Base-by-base conservation (phyloP, 768 basidiomycete genomes). In the Termitomyces sp. region DNA sequence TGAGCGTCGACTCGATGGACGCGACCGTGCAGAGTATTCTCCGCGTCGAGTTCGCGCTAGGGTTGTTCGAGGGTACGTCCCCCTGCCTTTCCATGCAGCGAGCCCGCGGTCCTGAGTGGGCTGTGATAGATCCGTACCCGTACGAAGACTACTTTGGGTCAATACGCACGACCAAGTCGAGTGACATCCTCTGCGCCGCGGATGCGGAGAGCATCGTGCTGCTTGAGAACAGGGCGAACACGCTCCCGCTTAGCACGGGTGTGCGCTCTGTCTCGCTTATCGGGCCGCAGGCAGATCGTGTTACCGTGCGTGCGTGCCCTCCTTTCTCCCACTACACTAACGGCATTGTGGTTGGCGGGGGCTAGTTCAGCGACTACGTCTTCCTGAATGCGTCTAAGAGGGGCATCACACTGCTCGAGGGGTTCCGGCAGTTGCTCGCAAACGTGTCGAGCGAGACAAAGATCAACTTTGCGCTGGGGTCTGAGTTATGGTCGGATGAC, bases 381-480 rank as follows among this genome's bases (percentile, higher is more conserved):
- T 88, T 87, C 73, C 78, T 81, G 70, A 86, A 86, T 62, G 83
- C 86, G 0, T 72, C 80, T 2, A 62, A 77, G 16, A 85, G 84
- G 51, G 83, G 79, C 12, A 77, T 85, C 41, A 77, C 81, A 1
- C 86, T 85, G 0, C 73, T 87, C 20, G 75, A 78, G 10, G 87
- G 85, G 24, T 84, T 88, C 68, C 78, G 75, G 41, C 74, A 84
- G 60, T 72, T 77, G 61, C 74, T 88, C 18, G 59, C 75, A 1
- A 77, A 75, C 58, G 73, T 74, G 5, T 77, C 76, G 13, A 75
- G 73, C 52, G 73, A 76, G 5, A 78, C 81, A 6, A 71, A 76
- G 62, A 74, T 88, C 66, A 86, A 86, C 69, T 86, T 77, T 66
- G 85, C 84, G 0, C 76, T 87, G 72, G 87, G 86, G 15, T 83